Conservation (phyloP, 176 grass and related monocot species). For the Avena sativa region DNA sequence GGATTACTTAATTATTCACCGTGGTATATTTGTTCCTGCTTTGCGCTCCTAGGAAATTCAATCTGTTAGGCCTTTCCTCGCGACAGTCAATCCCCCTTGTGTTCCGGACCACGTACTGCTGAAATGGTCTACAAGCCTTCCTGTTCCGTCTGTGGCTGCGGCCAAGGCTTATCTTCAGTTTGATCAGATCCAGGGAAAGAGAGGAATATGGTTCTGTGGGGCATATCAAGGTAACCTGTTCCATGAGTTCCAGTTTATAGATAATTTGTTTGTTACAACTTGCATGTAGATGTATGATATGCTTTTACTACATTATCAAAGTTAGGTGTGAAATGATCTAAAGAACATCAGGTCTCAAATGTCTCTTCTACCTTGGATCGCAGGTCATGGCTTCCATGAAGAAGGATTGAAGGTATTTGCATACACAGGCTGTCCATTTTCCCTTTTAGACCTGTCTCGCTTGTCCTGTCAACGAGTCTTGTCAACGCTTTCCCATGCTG, state of each 20-base stretch:
- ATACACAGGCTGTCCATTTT: no score
- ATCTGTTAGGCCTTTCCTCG: slow-evolving; percentile 4
- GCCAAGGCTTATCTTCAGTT: background rate
- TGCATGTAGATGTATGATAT: background rate
- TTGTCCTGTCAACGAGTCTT: no score
- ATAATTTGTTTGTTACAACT: background rate
- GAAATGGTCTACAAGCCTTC: slow-evolving; percentile 13
- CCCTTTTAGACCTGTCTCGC: background rate
- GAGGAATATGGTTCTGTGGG: no score
- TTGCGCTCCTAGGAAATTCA: slow-evolving; percentile 12
- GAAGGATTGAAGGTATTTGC: no score
- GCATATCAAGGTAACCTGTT: background rate
- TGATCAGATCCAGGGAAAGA: no score
- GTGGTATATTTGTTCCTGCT: background rate
- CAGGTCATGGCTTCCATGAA: no score
- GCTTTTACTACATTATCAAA: background rate
- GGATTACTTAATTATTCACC: background rate
- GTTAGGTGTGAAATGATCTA: background rate
- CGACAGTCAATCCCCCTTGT: background rate
- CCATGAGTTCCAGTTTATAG: background rate
- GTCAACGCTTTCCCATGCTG: background rate
- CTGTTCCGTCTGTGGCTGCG: background rate
- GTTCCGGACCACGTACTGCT: background rate
- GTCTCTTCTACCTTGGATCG: no score
- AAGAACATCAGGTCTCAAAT: no score